Evolutionary conservation across 805 yeast genomes (phyloP).

Genomic region (Wickerhamiella brachini): DNA sequence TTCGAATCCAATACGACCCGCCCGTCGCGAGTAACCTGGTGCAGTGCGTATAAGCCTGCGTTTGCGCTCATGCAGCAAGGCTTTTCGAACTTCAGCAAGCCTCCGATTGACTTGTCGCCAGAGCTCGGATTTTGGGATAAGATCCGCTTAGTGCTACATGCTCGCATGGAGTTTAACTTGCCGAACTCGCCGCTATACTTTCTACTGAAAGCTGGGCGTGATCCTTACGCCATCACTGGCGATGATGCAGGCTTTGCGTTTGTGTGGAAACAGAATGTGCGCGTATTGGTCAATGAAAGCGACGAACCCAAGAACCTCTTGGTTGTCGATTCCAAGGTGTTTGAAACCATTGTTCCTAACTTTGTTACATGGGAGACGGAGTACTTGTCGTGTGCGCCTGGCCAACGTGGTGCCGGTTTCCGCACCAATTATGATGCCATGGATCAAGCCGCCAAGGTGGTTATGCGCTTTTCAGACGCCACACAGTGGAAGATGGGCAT

Average conservation of each 20-base stretch:
- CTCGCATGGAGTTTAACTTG: constrained; percentile 43
- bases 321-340: constrained; percentile 44
- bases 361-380: constrained; percentile 34
- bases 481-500: constrained; percentile 73
- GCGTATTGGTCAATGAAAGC: constrained; percentile 45
- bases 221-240: constrained; percentile 62
- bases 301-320: constrained; percentile 59
- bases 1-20: constrained; percentile 39
- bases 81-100: constrained; percentile 75
- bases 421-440: constrained; percentile 16
- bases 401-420: constrained; percentile 20
- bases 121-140: constrained; percentile 92
- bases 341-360: constrained; percentile 65
- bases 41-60: constrained; percentile 71
- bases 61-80: constrained; percentile 65
- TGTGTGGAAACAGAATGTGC: constrained; percentile 51
- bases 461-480: constrained; percentile 49
- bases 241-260: constrained; percentile 64
- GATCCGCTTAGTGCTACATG: constrained; percentile 61
- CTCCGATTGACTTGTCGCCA: constrained; percentile 76
- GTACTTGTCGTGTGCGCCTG: constrained; percentile 17
- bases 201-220: constrained; percentile 50
- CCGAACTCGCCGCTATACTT: constrained; percentile 30
- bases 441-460: constrained; percentile 28
- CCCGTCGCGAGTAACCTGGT: constrained; percentile 69